A percentile compares a stretch with the other conserved stretches of the same genome.
Evolutionary conservation across 805 yeast species (phyloP).

Genomic region (Pichia exigua): DNA sequence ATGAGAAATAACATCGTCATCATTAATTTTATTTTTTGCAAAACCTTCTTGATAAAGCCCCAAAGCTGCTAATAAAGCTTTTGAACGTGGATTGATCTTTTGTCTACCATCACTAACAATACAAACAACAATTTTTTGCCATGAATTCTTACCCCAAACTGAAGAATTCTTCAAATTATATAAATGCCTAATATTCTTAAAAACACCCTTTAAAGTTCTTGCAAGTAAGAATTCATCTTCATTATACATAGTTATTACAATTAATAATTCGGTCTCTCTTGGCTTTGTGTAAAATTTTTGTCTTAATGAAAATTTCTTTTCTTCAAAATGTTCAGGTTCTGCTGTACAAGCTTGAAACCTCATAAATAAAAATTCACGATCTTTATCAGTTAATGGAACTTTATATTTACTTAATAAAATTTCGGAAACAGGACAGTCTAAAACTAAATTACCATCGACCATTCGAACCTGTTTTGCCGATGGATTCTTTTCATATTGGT

Average conservation of each 20-base stretch:
- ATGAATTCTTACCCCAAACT: conserved; percentile 91
- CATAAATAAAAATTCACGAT: conserved; percentile 71
- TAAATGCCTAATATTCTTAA: conserved; percentile 76
- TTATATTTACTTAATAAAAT: conserved; percentile 48
- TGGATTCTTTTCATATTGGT: conserved; percentile 9
- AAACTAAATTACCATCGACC: conserved; percentile 70
- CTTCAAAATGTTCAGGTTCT: conserved; percentile 66
- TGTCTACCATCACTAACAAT: conserved; percentile 89
- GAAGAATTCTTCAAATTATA: conserved; percentile 53
- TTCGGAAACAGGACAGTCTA: conserved; percentile 85
- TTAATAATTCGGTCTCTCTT: conserved; percentile 75
- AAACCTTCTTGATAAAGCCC: conserved; percentile 95
- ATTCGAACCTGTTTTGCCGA: conserved; percentile 39
- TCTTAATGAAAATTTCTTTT: conserved; percentile 66
- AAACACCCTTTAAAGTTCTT: conserved; percentile 81
- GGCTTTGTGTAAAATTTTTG: conserved; percentile 74
- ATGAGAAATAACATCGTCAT: conserved; percentile 73
- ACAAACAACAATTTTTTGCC: conserved; percentile 90
- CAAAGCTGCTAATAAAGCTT: conserved; percentile 72
- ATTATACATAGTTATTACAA: conserved; percentile 84
- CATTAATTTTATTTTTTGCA: conserved; percentile 86
- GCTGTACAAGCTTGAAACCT: conserved; percentile 92
- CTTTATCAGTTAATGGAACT: conserved; percentile 35
- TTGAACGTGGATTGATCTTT: conserved; percentile 70
- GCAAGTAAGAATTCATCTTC: conserved; percentile 80